phyloP scores from a whole-genome alignment of 2,329 filamentous ascomycete species.

The Fusarium brevicatenulatum region DNA sequence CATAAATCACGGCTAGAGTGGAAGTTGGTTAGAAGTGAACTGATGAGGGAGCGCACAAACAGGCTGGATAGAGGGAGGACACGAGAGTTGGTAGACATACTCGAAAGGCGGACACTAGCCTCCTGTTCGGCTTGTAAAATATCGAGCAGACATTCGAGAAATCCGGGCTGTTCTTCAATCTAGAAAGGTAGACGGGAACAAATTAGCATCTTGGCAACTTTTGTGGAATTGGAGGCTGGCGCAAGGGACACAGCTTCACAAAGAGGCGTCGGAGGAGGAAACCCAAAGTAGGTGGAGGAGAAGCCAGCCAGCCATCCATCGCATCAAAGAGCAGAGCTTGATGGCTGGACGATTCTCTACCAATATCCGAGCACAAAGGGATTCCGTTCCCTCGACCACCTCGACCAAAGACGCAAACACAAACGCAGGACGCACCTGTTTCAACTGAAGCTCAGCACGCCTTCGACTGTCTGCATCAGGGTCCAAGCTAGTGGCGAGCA shows the following conservation, averaged over 20 bases:
- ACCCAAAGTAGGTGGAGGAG: background rate
- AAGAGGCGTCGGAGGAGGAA: slow-evolving; percentile 19
- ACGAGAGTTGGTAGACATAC: slow-evolving; percentile 64
- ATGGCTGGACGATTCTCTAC: background rate
- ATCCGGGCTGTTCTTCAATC: slow-evolving; percentile 91
- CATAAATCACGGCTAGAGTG: slow-evolving; percentile 85
- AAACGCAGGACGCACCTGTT: slow-evolving; percentile 69
- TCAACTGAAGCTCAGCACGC: slow-evolving; percentile 82
- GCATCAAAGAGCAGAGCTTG: background rate
- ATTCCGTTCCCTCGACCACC: slow-evolving; percentile 9
- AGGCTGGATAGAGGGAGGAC: slow-evolving; percentile 21
- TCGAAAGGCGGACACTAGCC: slow-evolving; percentile 83
- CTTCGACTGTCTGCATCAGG: slow-evolving; percentile 78
- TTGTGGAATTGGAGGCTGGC: slow-evolving; percentile 10
- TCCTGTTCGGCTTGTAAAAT: slow-evolving; percentile 92
- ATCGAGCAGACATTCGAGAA: slow-evolving; percentile 89
- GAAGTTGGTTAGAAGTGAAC: slow-evolving; percentile 25
- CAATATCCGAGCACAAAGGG: slow-evolving; percentile 4
- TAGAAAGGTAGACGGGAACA: slow-evolving; percentile 51
- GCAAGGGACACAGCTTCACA: slow-evolving; percentile 30
- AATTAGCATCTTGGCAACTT: slow-evolving; percentile 30
- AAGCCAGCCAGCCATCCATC: background rate
- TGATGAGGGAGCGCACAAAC: slow-evolving; percentile 40
- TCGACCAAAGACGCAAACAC: slow-evolving; percentile 10
- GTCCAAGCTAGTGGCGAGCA: slow-evolving; percentile 80